A percentile compares a stretch with the other conserved stretches of the same genome.
phyloP scores from a whole-genome alignment of 2,329 filamentous ascomycete species.

The Chaetomiaceae sp. region DNA sequence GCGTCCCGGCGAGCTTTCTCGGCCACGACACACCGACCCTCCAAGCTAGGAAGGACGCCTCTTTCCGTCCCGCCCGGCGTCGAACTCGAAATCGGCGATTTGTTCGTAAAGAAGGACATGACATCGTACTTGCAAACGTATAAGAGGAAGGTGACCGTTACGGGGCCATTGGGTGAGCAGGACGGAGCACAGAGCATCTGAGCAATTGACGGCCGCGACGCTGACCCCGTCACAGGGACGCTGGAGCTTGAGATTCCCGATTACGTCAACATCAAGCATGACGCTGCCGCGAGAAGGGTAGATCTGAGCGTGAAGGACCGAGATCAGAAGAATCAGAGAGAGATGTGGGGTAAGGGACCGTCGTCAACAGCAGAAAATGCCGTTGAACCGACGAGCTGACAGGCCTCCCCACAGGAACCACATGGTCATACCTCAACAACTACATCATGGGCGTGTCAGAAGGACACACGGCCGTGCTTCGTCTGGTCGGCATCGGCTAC shows the following conservation, averaged over 20 bases:
- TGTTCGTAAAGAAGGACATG: conserved; percentile 48
- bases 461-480: conserved; percentile 88
- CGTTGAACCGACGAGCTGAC: conserved; percentile 21
- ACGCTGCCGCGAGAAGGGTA: conserved; percentile 59
- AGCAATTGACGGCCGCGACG: conserved; percentile 3
- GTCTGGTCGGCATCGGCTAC: conserved; percentile 93
- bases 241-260: conserved; percentile 73
- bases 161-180: conserved; percentile 70
- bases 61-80: conserved; percentile 82
- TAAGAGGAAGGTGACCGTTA: conserved; percentile 66
- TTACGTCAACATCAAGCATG: conserved; percentile 69
- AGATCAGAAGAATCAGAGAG: conserved; percentile 68
- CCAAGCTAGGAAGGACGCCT: conserved; percentile 80
- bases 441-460: conserved; percentile 92
- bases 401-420: conserved; percentile 60
- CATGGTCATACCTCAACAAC: conserved; percentile 83
- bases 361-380: too few species aligned
- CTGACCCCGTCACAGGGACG: conserved; percentile 51
- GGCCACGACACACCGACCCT: conserved; percentile 60
- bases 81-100: conserved; percentile 65
- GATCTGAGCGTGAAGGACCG: conserved; percentile 66
- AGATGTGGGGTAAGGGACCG: conserved; percentile 82
- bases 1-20: conserved; percentile 60
- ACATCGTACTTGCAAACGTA: conserved; percentile 59
- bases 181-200: too few species aligned